Evolutionary conservation across 305 asterid genomes (phyloP), one percentile per base, ranked within the genome.

Genomic region (Coffea humblotiana): DNA sequence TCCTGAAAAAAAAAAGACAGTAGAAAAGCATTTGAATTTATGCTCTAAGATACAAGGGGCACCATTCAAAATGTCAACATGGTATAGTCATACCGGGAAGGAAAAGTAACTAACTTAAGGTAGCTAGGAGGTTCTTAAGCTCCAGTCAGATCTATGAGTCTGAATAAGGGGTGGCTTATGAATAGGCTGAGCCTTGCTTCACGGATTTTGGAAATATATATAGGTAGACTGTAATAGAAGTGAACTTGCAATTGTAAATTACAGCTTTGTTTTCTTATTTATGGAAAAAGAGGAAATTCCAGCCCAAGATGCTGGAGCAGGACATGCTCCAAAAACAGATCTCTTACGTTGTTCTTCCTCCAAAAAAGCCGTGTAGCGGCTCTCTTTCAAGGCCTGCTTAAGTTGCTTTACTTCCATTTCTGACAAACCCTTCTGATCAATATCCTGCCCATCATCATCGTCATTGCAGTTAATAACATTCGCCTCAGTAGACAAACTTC

Each of bases 341-440:
- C 32, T 32, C 48, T 19, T 54, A 14, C 13, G 66, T 18, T 37
- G 37, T 60, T 25, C 75, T 77, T 66, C 66, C 67, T 58, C 52
- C 74, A 77, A 35, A 49, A 48, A 18, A 27, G 80, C 80, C 78
- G 68, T 80, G 19, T 27, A 56, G 23, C 79, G 75, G 25, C 77
- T 67, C 79, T 80, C 83, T 32, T 70, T 43, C 83, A 80, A 60
- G 14, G 83, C 83, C 67, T 80, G 70, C 56, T 74, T 74, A 74
- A 80, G 60, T 11, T 80, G 75, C 49, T 67, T 40, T 54, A 4
- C 71, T 67, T 80, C 80, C 75, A 80, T 47, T 15, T 80, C 83
- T 27, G 83, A 52, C 75, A 80, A 80, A 45, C 70, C 76, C 48
- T 75, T 45, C 56, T 74, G 75, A 54, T 40, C 35, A 54, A 35